Conservation (phyloP, 2,329 filamentous ascomycete species). For the Myotisia sp. region DNA sequence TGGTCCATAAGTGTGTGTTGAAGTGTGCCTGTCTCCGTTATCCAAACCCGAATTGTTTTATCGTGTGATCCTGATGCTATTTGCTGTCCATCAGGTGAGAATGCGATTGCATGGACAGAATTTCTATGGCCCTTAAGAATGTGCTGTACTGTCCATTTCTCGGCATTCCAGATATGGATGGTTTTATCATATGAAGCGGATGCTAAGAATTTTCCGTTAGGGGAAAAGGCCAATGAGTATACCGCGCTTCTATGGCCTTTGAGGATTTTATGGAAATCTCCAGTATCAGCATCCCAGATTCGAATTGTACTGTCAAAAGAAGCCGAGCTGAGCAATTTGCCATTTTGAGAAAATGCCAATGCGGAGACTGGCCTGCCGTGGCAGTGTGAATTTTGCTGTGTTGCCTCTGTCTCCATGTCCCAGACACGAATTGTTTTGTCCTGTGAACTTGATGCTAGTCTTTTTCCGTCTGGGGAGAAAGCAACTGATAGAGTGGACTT, state of each 20-base stretch:
- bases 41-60: slow-evolving; percentile 90
- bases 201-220: neutral
- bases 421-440: neutral
- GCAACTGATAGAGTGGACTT: neutral
- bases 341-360: neutral
- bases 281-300: slow-evolving; percentile 1
- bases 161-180: slow-evolving; percentile 76
- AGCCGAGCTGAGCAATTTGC: neutral
- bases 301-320: slow-evolving; percentile 1
- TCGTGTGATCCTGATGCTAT: slow-evolving; percentile 87
- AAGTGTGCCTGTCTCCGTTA: neutral
- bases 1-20: slow-evolving; percentile 43
- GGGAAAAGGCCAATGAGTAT: neutral
- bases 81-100: slow-evolving; percentile 75
- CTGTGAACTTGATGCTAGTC: neutral
- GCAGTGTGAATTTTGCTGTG: neutral
- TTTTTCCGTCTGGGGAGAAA: neutral
- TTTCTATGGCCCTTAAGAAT: slow-evolving; percentile 55
- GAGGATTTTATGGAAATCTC: neutral
- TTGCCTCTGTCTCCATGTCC: neutral
- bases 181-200: slow-evolving; percentile 78
- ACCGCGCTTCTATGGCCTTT: neutral
- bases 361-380: neutral
- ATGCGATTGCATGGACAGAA: slow-evolving; percentile 88
- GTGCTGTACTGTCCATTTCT: slow-evolving; percentile 51